Base-by-base conservation (phyloP, 305 asterid species). In the Fraxinus velutina region DNA sequence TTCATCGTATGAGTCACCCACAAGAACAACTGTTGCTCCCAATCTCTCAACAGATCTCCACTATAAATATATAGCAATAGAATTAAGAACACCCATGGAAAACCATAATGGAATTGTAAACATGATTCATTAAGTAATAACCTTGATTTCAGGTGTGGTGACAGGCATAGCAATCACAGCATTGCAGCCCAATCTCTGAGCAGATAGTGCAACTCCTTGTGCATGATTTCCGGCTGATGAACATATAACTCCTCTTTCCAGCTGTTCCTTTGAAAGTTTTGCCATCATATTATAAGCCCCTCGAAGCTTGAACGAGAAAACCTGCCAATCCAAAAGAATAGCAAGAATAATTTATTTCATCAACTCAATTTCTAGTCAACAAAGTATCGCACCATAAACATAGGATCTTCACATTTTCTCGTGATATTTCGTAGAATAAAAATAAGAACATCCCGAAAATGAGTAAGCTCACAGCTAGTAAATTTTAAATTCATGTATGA, bases 241-340 rank as follows among this genome's bases (percentile, higher is more conserved):
- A 87, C 99, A 95, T 29, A 95, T 90, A 27, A 93, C 99, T 34
- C 99, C 99, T 84, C 83, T 88, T 79, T 89, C 82, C 34, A 91
- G 80, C 87, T 88, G 97, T 79, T 90, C 94, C 68, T 87, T 91
- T n/a, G 97, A 89, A 83, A 95, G 91, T 83, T 90, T 95, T 3
- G 97, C 97, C 99, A 95, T 95, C 99, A 95, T 95, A 83, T 95
- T 93, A 83, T 95, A 95, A 57, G 99, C 99, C 36, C 99, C 99
- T 79, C 99, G 91, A 81, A 95, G 91, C 90, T 95, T 95, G 89
- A 95, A 95, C 9, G 99, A 95, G 78, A 90, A 90, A 80, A 88
- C 93, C 93, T 90, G 79, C 2, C 82, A 83, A 81, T 81, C n/a
- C 80, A 83, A 29, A 50, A 19, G 27, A 70, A 55, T 15, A 84